Percentiles rank a stretch among this genome's conserved stretches.
These are phyloP conservation scores for Tuber calosporum DNA, from an alignment of 495 filamentous ascomycete genomes.

Conservation along the genomic window DNA sequence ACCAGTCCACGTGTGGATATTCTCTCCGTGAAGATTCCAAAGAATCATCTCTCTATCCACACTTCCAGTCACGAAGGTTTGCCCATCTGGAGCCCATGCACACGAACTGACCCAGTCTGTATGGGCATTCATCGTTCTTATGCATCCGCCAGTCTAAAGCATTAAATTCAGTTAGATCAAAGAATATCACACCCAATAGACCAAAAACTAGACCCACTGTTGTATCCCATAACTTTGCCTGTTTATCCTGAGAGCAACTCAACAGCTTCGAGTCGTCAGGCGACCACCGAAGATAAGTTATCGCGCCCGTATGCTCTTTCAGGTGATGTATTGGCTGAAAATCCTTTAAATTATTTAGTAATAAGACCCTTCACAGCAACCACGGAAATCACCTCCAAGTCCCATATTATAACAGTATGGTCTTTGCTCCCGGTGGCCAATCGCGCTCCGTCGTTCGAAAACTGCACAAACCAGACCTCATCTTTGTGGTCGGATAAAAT, in stretches of 20 bases:
- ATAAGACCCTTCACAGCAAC: slow-evolving; percentile 2
- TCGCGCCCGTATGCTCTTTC: slow-evolving; percentile 56
- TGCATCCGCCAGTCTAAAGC: slow-evolving; percentile 60
- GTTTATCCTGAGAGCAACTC: slow-evolving; percentile 67
- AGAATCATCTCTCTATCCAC: slow-evolving; percentile 62
- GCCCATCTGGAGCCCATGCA: slow-evolving; percentile 72
- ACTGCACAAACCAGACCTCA: slow-evolving; percentile 85
- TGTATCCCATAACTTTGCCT: slow-evolving; percentile 71
- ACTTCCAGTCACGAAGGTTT: slow-evolving; percentile 72
- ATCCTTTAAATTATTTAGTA: slow-evolving; percentile 36
- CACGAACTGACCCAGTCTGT: slow-evolving; percentile 76
- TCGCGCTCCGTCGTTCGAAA: slow-evolving; percentile 79
- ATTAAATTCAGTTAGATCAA: slow-evolving; percentile 15
- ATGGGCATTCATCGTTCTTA: slow-evolving; percentile 60
- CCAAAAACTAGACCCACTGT: slow-evolving; percentile 50
- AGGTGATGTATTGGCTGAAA: slow-evolving; percentile 62
- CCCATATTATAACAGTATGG: slow-evolving; percentile 69
- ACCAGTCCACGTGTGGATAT: slow-evolving; percentile 57
- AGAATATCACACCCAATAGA: not conserved
- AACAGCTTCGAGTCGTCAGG: slow-evolving; percentile 80
- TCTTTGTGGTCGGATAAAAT: slow-evolving; percentile 69
- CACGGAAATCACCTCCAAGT: slow-evolving; percentile 49
- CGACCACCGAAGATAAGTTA: slow-evolving; percentile 80
- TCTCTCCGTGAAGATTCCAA: slow-evolving; percentile 55
- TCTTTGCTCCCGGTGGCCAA: slow-evolving; percentile 77